Evolutionary conservation across 2,329 filamentous ascomycete species (phyloP).

Genomic region (Aspergillus ibericus): DNA sequence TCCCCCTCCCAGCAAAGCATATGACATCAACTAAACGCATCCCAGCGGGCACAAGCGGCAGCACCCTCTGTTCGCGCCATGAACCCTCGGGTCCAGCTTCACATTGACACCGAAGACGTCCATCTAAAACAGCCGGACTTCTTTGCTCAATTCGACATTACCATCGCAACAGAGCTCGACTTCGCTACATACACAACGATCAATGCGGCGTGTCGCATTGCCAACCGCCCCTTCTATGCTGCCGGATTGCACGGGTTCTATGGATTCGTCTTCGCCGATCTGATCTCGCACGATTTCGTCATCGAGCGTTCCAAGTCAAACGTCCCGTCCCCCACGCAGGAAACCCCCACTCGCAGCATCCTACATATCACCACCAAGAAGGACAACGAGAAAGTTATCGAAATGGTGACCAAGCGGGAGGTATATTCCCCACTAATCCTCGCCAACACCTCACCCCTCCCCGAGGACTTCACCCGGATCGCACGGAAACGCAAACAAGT

Average conservation of each 20-base stretch:
- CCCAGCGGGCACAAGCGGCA: conserved; percentile 73
- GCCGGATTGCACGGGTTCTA: conserved; percentile 85
- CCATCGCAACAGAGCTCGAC: conserved; percentile 86
- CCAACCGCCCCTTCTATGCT: conserved; percentile 81
- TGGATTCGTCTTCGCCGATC: conserved; percentile 91
- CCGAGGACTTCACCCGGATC: conserved; percentile 67
- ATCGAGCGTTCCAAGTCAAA: conserved; percentile 85
- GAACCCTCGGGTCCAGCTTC: conserved; percentile 82
- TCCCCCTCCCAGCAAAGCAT: conserved; percentile 13
- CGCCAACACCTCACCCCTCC: conserved; percentile 75
- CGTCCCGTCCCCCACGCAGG: conserved; percentile 60
- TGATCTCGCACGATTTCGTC: conserved; percentile 86
- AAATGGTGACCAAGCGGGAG: conserved; percentile 89
- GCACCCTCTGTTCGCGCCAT: conserved; percentile 75
- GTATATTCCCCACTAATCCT: conserved; percentile 84
- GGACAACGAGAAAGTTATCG: conserved; percentile 70
- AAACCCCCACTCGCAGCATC: conserved; percentile 77
- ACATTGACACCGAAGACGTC: conserved; percentile 68
- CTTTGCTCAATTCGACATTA: conserved; percentile 76
- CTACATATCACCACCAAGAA: conserved; percentile 69
- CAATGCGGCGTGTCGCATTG: conserved; percentile 81
- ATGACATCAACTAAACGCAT: conserved; percentile 8
- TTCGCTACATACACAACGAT: conserved; percentile 72
- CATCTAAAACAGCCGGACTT: conserved; percentile 69
- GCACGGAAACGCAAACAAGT: conserved; percentile 71